Evolutionary conservation across 2,329 filamentous ascomycete species (phyloP).

Genomic region (Rhinocladiella similis): DNA sequence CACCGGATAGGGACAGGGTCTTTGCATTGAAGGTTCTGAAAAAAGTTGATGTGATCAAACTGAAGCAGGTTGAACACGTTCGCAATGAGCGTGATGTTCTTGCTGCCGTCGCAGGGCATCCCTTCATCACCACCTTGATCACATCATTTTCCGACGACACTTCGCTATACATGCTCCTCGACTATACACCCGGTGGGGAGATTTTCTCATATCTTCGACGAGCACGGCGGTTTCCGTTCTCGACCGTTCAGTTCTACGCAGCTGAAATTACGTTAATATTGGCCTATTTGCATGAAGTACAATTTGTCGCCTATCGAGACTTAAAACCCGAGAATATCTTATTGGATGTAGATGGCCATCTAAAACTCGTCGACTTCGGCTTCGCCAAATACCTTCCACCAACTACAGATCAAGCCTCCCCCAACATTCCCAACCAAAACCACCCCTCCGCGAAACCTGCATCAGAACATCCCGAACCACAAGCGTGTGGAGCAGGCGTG

Average conservation of each 20-base stretch:
- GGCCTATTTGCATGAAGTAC: constrained; percentile 63
- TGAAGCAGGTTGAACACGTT: constrained; percentile 70
- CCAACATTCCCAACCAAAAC: constrained; percentile 8
- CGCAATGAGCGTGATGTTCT: constrained; percentile 66
- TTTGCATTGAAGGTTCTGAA: constrained; percentile 53
- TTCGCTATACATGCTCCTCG: constrained; percentile 58
- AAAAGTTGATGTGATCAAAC: constrained; percentile 55
- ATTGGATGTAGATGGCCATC: constrained; percentile 63
- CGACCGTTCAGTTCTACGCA: constrained; percentile 65
- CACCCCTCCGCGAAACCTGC: constrained; percentile 3
- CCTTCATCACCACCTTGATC: constrained; percentile 66
- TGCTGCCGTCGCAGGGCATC: constrained; percentile 62
- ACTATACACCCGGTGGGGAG: constrained; percentile 68
- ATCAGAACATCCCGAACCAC: constrained; percentile 16
- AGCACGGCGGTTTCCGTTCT: constrained; percentile 59
- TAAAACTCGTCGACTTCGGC: constrained; percentile 68
- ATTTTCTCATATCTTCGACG: constrained; percentile 66
- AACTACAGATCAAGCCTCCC: constrained; percentile 11
- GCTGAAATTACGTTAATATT: constrained; percentile 66
- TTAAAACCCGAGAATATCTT: constrained; percentile 70
- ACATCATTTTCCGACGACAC: constrained; percentile 65
- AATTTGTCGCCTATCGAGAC: constrained; percentile 66
- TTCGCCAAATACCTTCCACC: constrained; percentile 63
- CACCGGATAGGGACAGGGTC: constrained; percentile 40
- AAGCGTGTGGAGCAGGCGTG: constrained; percentile 25